These are phyloP conservation scores for Botrytis hyacinthi DNA, from an alignment of 2,329 filamentous ascomycete species.

Conservation along the genomic window DNA sequence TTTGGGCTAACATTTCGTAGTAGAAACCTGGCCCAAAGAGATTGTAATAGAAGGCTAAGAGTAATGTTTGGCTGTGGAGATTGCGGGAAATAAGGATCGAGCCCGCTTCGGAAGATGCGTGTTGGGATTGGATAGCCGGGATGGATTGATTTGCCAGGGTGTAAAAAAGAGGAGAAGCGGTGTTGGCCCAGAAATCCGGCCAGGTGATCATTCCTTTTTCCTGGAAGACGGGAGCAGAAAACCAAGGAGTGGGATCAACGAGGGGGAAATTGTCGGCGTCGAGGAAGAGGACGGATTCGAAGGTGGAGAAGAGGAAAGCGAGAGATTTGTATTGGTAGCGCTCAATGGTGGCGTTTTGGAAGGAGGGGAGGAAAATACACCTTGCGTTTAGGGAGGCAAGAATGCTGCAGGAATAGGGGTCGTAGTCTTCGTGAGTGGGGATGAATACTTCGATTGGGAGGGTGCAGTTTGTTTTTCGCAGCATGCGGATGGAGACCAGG, in stretches of 20 bases:
- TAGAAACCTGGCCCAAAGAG: slow-evolving; percentile 20
- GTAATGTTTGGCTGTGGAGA: not conserved
- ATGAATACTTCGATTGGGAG: slow-evolving; percentile 46
- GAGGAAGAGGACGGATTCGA: slow-evolving; percentile 49
- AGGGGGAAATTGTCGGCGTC: slow-evolving; percentile 49
- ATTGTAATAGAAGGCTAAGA: slow-evolving; percentile 21
- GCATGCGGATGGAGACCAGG: slow-evolving; percentile 44
- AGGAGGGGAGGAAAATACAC: slow-evolving; percentile 43
- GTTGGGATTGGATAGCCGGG: not conserved
- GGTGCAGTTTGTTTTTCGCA: slow-evolving; percentile 40
- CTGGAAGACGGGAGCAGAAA: slow-evolving; percentile 44
- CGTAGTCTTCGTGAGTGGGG: slow-evolving; percentile 40
- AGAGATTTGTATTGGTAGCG: slow-evolving; percentile 50
- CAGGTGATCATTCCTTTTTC: slow-evolving; percentile 45
- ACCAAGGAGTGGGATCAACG: slow-evolving; percentile 43
- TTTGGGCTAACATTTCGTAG: slow-evolving; percentile 16
- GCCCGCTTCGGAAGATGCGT: slow-evolving; percentile 21
- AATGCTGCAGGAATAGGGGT: slow-evolving; percentile 42
- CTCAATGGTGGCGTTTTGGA: slow-evolving; percentile 36
- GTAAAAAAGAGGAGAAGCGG: slow-evolving; percentile 42
- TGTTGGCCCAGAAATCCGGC: slow-evolving; percentile 48
- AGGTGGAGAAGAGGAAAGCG: slow-evolving; percentile 49
- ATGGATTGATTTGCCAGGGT: slow-evolving; percentile 36
- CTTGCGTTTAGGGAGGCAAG: slow-evolving; percentile 41
- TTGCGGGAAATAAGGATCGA: slow-evolving; percentile 16